phyloP scores from a whole-genome alignment of 139 green algal genomes.

The Chlamydomonas schloesseri region DNA sequence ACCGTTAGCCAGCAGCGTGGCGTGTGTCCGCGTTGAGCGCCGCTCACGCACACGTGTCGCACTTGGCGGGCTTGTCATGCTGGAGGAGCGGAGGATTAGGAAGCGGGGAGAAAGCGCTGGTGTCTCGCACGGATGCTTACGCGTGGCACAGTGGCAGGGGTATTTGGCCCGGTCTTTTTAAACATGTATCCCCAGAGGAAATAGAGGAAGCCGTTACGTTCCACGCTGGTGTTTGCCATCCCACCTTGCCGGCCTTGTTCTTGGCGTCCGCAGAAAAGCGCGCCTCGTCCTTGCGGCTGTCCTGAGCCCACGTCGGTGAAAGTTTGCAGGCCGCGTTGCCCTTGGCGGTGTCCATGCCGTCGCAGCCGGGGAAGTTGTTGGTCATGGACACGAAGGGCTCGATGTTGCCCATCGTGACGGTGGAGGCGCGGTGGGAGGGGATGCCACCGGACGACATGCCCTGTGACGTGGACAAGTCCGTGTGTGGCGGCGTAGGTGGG shows the following conservation, averaged over 20 bases:
- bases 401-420: conserved; percentile 23
- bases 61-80: conserved; percentile 29
- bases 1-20: too few species aligned
- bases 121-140: too few species aligned
- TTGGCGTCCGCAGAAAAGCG: not conserved
- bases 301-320: not conserved
- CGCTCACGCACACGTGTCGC: conserved; percentile 25
- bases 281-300: not conserved
- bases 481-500: too few species aligned
- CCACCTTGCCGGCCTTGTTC: conserved; percentile 18
- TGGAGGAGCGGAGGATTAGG: too few species aligned
- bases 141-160: too few species aligned
- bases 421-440: conserved; percentile 29
- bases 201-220: too few species aligned
- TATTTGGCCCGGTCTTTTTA: too few species aligned
- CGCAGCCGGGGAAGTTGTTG: conserved; percentile 35
- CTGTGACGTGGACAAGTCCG: not conserved
- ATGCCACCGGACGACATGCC: conserved; percentile 36
- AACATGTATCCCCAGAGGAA: too few species aligned
- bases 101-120: too few species aligned
- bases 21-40: too few species aligned
- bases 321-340: conserved; percentile 25
- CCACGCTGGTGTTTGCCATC: too few species aligned
- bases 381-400: conserved; percentile 12
- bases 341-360: conserved; percentile 12